A percentile compares a stretch with the other conserved stretches of the same genome.
These are phyloP conservation scores for Aureoboletus auriporus DNA, from an alignment of 768 basidiomycete genomes.

Conservation along the genomic window DNA sequence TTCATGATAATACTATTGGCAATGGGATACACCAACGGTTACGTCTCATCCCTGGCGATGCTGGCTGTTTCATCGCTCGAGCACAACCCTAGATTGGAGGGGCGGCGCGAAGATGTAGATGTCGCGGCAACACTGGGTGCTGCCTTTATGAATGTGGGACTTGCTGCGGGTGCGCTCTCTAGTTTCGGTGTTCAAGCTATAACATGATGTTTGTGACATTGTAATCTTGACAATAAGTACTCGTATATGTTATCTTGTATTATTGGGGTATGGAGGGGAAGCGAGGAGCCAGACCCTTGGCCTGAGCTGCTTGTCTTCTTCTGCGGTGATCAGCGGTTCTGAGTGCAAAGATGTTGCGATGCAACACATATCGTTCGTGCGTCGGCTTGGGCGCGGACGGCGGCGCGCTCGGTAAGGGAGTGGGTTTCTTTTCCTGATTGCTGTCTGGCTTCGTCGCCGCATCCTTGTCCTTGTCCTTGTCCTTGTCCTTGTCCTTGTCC, in stretches of 20 bases:
- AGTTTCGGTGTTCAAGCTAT: slow-evolving; percentile 77
- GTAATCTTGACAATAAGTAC: no score
- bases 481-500: no score
- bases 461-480: slow-evolving; percentile 27
- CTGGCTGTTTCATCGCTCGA: slow-evolving; percentile 79
- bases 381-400: slow-evolving; percentile 38
- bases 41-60: slow-evolving; percentile 72
- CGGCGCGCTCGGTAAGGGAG: slow-evolving; percentile 20
- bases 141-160: slow-evolving; percentile 74
- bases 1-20: slow-evolving; percentile 70
- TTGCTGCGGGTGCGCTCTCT: slow-evolving; percentile 68
- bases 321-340: slow-evolving; percentile 72
- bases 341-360: slow-evolving; percentile 80
- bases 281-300: slow-evolving; percentile 66
- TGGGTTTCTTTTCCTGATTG: slow-evolving; percentile 15
- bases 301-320: slow-evolving; percentile 60
- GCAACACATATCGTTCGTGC: slow-evolving; percentile 77
- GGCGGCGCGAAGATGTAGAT: slow-evolving; percentile 74
- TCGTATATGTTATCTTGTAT: background rate
- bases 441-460: slow-evolving; percentile 29
- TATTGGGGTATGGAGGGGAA: slow-evolving; percentile 37
- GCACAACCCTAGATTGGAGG: slow-evolving; percentile 70
- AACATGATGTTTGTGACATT: slow-evolving; percentile 47
- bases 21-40: slow-evolving; percentile 83
- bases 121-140: slow-evolving; percentile 77